These are phyloP conservation scores for Xerocomellus intermedius DNA, from an alignment of 768 basidiomycete genomes.

Conservation along the genomic window DNA sequence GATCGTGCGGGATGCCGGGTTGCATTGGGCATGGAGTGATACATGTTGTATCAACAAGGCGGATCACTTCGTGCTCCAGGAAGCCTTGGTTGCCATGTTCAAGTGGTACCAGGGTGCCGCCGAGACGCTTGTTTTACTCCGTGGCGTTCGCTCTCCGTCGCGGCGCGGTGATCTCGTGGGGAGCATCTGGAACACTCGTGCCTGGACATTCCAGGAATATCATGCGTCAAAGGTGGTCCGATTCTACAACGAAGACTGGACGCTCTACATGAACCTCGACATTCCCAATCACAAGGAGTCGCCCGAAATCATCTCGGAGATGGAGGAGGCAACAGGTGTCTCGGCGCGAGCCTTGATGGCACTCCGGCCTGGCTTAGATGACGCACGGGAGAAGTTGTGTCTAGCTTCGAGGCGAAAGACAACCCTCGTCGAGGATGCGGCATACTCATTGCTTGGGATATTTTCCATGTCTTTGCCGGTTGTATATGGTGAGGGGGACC, in stretches of 20 bases:
- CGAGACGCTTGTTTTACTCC: conserved; percentile 1
- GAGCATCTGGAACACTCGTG: conserved; percentile 5
- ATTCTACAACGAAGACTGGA: conserved; percentile 4
- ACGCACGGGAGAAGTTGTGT: background rate
- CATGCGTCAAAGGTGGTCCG: conserved; percentile 2
- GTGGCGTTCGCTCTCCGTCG: background rate
- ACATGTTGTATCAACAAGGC: conserved; percentile 8
- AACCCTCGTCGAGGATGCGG: background rate
- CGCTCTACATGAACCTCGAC: background rate
- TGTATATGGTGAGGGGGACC: conserved; percentile 2
- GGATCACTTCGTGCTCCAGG: background rate
- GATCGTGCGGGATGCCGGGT: background rate
- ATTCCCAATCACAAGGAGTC: conserved; percentile 6
- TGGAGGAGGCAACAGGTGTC: too few species aligned
- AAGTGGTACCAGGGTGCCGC: conserved; percentile 4
- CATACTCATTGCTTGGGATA: conserved; percentile 1
- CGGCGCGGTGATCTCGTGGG: background rate
- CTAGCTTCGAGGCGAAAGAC: background rate
- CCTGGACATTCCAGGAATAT: conserved; percentile 7
- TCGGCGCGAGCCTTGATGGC: too few species aligned
- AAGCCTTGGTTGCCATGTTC: conserved; percentile 8
- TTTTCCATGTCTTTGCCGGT: background rate
- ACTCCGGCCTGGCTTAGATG: background rate
- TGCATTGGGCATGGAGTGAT: conserved; percentile 10
- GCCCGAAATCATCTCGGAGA: conserved; percentile 1